A percentile compares a stretch with the other conserved stretches of the same genome.
Conservation (phyloP, 352 stramenopile genomes). For the Globisporangium solare region DNA sequence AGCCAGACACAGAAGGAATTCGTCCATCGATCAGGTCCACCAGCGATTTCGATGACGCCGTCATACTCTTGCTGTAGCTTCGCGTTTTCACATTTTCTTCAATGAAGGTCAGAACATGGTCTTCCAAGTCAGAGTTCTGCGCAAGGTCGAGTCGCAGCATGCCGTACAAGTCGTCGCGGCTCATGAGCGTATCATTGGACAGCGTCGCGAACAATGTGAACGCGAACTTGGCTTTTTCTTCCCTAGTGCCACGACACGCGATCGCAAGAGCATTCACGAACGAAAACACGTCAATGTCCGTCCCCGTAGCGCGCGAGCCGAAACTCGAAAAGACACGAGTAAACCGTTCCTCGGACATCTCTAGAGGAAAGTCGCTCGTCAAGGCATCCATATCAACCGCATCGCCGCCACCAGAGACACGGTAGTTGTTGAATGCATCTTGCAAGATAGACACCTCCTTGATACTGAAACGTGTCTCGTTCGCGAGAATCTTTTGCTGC, state of each 20-base stretch:
- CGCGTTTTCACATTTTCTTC: slow-evolving; percentile 48
- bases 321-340: slow-evolving; percentile 74
- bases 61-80: slow-evolving; percentile 39
- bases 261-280: slow-evolving; percentile 82
- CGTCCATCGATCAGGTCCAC: slow-evolving; percentile 49
- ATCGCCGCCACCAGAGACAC: slow-evolving; percentile 57
- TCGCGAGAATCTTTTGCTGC: slow-evolving; percentile 85
- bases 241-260: slow-evolving; percentile 57
- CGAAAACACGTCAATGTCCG: slow-evolving; percentile 83
- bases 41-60: slow-evolving; percentile 40
- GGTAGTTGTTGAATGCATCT: slow-evolving; percentile 85
- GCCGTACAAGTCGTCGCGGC: slow-evolving; percentile 72
- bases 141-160: slow-evolving; percentile 83
- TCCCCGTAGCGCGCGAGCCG: slow-evolving; percentile 68
- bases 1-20: slow-evolving; percentile 71
- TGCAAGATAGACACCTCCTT: slow-evolving; percentile 80
- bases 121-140: slow-evolving; percentile 68
- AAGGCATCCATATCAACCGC: slow-evolving; percentile 73
- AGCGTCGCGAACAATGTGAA: slow-evolving; percentile 76
- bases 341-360: slow-evolving; percentile 83
- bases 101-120: slow-evolving; percentile 56
- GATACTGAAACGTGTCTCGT: slow-evolving; percentile 71
- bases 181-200: slow-evolving; percentile 49
- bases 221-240: slow-evolving; percentile 76
- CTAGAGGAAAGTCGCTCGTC: slow-evolving; percentile 72